Evolutionary conservation across 345 rosid genomes (phyloP), one percentile per base, ranked within the genome.

Genomic region (Boechera retrofracta): DNA sequence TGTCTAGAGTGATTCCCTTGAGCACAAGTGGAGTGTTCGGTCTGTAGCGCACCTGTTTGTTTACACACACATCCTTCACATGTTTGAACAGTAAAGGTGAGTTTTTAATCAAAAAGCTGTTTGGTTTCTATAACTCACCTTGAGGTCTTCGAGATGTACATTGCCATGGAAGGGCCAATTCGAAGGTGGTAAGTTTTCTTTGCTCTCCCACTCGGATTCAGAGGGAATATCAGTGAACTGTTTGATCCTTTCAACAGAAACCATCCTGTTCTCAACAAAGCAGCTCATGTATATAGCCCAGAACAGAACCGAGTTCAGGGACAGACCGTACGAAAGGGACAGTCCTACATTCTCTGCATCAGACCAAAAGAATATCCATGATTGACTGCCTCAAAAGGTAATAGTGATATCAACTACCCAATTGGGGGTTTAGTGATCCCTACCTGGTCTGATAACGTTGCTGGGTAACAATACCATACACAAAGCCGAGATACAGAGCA

Each of bases 181-280:
- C 1, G 84, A 73, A 79, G 97, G 92, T 16, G 91, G 96, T 32
- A 69, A 77, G 51, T 78, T 85, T 33, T 88, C 92, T 82, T 81
- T 69, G 18, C 74, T 83, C 72, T 83, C 80, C 99, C 99, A 95
- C 26, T 76, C 85, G 11, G 98, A 88, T 77, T 95, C 99, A 1
- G 97, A 82, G 11, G 83, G 84, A 58, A 95, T 90, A 53, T 74
- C 84, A n/a, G 97, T 85, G 64, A 92, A 95, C 77, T 95, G 99
- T 78, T 89, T 92, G 36, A 95, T 79, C 83, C 99, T 92, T 85
- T 95, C 99, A 2, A 92, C 91, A 0, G 98, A 90, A 45, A 95
- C 94, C 98, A 95, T 92, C 76, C 85, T 81, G 77, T 95, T 95
- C 77, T 95, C 98, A 24, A 94, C 96, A 42, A 88, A 87, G 81